Evolutionary conservation across 345 rosid genomes (phyloP).

Genomic region (Stellera chamaejasme): DNA sequence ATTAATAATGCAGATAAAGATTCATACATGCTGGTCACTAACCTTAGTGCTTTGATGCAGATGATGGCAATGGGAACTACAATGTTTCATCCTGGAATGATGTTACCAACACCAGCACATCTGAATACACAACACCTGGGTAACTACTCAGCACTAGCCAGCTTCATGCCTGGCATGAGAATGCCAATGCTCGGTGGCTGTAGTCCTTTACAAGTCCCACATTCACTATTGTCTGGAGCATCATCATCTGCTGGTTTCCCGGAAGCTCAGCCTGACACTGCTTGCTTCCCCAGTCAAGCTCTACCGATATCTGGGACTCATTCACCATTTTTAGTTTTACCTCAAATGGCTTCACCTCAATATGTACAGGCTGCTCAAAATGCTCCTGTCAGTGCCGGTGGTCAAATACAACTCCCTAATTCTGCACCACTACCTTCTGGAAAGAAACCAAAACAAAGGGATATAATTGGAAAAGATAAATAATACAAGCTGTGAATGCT

Average conservation of each 20-base stretch:
- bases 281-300: constrained; percentile 21
- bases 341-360: constrained; percentile 13
- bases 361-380: constrained; percentile 9
- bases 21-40: not conserved
- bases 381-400: constrained; percentile 8
- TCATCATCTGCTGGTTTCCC: constrained; percentile 11
- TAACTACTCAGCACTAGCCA: constrained; percentile 19
- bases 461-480: too few relatives aligned
- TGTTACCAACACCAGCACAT: constrained; percentile 27
- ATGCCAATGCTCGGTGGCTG: constrained; percentile 28
- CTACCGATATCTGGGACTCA: constrained; percentile 16
- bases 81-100: constrained; percentile 28
- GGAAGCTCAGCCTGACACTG: constrained; percentile 16
- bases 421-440: constrained; percentile 14
- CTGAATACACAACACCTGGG: constrained; percentile 21
- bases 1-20: too few relatives aligned
- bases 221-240: constrained; percentile 17
- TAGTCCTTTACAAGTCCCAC: constrained; percentile 17
- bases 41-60: constrained; percentile 23
- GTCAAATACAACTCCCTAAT: constrained; percentile 3
- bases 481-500: too few relatives aligned
- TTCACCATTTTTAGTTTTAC: constrained; percentile 17
- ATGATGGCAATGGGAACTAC: constrained; percentile 49
- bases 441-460: constrained; percentile 10
- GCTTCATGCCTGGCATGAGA: constrained; percentile 23